Evolutionary conservation across 2,329 filamentous ascomycete species (phyloP).

Genomic region (Plenodomus tracheiphilus): DNA sequence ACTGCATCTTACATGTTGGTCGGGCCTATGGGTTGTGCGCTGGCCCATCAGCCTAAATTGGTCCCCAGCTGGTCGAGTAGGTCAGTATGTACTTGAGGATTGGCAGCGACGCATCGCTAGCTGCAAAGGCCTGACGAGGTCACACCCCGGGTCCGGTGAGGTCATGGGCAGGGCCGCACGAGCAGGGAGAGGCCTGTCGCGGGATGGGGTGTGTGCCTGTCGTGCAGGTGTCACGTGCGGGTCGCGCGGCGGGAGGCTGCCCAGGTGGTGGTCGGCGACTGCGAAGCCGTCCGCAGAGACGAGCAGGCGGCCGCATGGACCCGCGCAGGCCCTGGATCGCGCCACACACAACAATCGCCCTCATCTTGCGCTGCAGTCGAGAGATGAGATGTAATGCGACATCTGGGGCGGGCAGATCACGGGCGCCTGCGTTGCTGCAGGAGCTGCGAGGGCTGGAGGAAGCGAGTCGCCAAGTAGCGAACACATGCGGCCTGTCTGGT

Average conservation of each 20-base stretch:
- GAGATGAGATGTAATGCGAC: conserved; percentile 27
- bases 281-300: conserved; percentile 7
- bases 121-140: conserved; percentile 8
- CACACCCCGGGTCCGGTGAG: conserved; percentile 12
- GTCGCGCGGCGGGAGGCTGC: background rate
- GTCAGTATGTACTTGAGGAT: conserved; percentile 25
- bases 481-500: background rate
- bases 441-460: too few species aligned
- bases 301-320: conserved; percentile 5
- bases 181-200: conserved; percentile 16
- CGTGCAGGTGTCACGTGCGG: conserved; percentile 16
- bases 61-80: conserved; percentile 33
- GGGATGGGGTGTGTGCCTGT: conserved; percentile 6
- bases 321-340: conserved; percentile 8
- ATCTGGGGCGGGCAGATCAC: conserved; percentile 33
- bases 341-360: conserved; percentile 14
- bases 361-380: conserved; percentile 29
- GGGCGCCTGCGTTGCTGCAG: conserved; percentile 13
- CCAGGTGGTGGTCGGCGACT: conserved; percentile 5
- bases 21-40: conserved; percentile 18
- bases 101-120: conserved; percentile 15
- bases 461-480: conserved; percentile 21
- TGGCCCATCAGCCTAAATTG: conserved; percentile 38
- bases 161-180: conserved; percentile 16
- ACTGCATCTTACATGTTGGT: conserved; percentile 19